These are phyloP conservation scores for Bothriochloa decipiens DNA, from an alignment of 176 grass and related monocot species.

Conservation along the genomic window DNA sequence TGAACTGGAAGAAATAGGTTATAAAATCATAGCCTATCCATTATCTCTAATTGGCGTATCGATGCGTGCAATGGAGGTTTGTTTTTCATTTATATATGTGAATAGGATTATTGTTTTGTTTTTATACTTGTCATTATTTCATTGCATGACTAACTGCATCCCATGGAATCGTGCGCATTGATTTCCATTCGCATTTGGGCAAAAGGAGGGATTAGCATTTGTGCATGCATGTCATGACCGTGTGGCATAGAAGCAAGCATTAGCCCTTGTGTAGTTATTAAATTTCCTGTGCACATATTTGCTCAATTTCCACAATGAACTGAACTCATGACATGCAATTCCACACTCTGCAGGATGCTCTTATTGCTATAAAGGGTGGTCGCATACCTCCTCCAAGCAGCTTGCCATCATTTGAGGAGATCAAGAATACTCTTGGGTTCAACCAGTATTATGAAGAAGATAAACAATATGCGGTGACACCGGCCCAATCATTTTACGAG, in stretches of 20 bases:
- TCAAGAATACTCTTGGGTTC: constrained; percentile 87
- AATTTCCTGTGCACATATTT: no score
- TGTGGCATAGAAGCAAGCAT: no score
- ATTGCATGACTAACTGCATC: neutral
- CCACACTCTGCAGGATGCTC: constrained; percentile 66
- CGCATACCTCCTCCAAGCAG: constrained; percentile 81
- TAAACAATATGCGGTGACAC: constrained; percentile 58
- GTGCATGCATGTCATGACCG: neutral
- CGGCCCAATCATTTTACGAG: constrained; percentile 53
- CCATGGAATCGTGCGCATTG: neutral
- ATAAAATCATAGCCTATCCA: constrained; percentile 84
- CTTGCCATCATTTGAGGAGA: constrained; percentile 97
- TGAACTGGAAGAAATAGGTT: constrained; percentile 90
- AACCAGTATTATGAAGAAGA: constrained; percentile 96
- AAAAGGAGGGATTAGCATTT: neutral
- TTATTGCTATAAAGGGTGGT: constrained; percentile 85
- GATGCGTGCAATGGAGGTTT: constrained; percentile 98
- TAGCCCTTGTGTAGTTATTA: no score
- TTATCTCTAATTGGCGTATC: constrained; percentile 93
- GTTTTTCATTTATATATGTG: constrained; percentile 17
- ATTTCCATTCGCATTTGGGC: neutral
- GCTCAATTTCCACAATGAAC: no score
- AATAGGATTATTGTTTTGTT: constrained; percentile 60
- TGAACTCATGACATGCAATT: constrained; percentile 48
- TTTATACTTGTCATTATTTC: neutral